These are phyloP conservation scores for Handroanthus guayacan DNA, from an alignment of 257 asterid genomes.

Conservation along the genomic window DNA sequence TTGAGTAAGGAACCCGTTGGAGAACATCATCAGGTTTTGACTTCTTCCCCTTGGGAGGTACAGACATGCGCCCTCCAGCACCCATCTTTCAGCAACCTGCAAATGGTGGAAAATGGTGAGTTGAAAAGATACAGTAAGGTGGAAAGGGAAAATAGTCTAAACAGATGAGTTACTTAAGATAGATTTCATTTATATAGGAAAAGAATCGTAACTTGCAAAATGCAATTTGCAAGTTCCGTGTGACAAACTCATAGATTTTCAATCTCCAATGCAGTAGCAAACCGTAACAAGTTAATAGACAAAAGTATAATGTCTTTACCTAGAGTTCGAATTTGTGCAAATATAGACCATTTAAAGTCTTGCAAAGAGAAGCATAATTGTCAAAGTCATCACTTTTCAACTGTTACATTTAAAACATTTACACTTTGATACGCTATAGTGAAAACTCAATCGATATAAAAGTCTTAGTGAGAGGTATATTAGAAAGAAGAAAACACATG, in stretches of 20 bases:
- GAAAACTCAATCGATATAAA: background rate
- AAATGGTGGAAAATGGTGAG: conserved; percentile 10
- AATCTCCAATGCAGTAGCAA: too few relatives aligned
- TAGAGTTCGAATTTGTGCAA: too few relatives aligned
- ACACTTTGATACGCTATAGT: background rate
- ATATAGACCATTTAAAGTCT: background rate
- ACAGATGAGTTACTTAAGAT: background rate
- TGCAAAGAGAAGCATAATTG: background rate
- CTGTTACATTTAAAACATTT: background rate
- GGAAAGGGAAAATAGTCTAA: background rate
- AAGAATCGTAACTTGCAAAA: too few relatives aligned
- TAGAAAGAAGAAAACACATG: background rate
- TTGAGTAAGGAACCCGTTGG: conserved; percentile 68
- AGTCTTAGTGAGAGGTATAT: background rate
- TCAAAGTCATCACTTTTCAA: background rate
- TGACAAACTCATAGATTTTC: too few relatives aligned
- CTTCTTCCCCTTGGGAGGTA: conserved; percentile 57
- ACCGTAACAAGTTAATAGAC: too few relatives aligned
- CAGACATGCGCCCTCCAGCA: conserved; percentile 83
- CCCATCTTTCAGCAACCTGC: conserved; percentile 78
- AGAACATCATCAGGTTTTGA: conserved; percentile 48
- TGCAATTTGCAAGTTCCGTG: too few relatives aligned
- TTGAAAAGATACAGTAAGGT: background rate
- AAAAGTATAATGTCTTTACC: too few relatives aligned
- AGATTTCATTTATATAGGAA: background rate